Conservation (phyloP, 1,284 basidiomycete species). For the Leccinum griseonigrum region DNA sequence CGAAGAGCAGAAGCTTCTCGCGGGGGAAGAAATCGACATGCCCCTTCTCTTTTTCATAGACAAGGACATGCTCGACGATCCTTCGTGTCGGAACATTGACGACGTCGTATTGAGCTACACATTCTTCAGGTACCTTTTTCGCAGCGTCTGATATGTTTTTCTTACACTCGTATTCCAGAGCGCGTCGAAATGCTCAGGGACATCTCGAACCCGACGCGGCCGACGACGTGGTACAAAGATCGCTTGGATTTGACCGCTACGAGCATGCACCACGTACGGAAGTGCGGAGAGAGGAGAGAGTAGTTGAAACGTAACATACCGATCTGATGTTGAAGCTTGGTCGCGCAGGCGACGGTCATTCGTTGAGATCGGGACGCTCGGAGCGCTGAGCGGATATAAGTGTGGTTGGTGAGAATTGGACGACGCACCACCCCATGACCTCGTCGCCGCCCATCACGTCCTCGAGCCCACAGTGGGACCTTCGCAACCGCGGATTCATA, state of each 20-base stretch:
- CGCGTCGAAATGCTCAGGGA: slow-evolving; percentile 75
- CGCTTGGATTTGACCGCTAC: slow-evolving; percentile 71
- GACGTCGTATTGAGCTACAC: slow-evolving; percentile 96
- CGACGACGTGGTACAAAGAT: slow-evolving; percentile 73
- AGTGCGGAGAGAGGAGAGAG: neutral
- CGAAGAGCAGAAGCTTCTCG: slow-evolving; percentile 95
- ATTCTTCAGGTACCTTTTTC: slow-evolving; percentile 78
- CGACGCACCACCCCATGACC: neutral
- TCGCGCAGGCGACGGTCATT: neutral
- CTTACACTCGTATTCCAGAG: slow-evolving; percentile 43
- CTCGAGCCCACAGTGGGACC: slow-evolving; percentile 48
- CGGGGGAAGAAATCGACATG: slow-evolving; percentile 97
- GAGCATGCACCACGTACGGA: slow-evolving; percentile 43
- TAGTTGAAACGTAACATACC: neutral
- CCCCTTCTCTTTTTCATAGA: slow-evolving; percentile 99
- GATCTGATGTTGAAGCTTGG: neutral
- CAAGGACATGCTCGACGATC: slow-evolving; percentile 93
- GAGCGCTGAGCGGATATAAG: neutral
- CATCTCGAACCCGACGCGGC: slow-evolving; percentile 85
- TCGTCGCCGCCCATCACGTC: slow-evolving; percentile 18
- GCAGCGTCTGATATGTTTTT: neutral
- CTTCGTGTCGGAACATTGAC: slow-evolving; percentile 79
- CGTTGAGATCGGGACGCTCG: neutral
- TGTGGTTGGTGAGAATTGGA: neutral
- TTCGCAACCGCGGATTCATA: slow-evolving; percentile 46